Evolutionary conservation across 805 yeast species (phyloP).

Genomic region (Osmozyma mogii): DNA sequence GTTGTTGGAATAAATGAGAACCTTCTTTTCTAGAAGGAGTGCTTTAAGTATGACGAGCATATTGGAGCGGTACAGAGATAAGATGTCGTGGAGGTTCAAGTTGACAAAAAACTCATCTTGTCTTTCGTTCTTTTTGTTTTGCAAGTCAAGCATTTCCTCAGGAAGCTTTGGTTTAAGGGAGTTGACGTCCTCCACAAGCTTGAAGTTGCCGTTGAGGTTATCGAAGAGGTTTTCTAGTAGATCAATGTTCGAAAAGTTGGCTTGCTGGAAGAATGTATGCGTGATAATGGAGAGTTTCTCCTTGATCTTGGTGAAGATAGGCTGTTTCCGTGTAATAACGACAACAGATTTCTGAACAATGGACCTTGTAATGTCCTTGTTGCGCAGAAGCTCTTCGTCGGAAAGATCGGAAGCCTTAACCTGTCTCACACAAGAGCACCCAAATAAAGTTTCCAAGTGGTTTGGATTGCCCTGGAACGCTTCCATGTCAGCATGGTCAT

Average conservation of each 20-base stretch:
- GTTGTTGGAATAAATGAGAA: conserved; percentile 66
- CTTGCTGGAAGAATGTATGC: conserved; percentile 75
- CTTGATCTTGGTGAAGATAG: conserved; percentile 79
- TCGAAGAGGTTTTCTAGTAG: conserved; percentile 65
- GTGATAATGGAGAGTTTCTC: conserved; percentile 90
- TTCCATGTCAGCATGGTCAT: conserved; percentile 28
- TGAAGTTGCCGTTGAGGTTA: conserved; percentile 40
- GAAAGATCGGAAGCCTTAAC: conserved; percentile 54
- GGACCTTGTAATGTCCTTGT: conserved; percentile 69
- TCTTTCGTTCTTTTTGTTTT: conserved; percentile 14
- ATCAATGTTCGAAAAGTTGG: conserved; percentile 61
- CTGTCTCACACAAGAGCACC: conserved; percentile 89
- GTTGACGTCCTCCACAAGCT: conserved; percentile 16
- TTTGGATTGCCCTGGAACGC: conserved; percentile 31
- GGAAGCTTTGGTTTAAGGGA: not conserved
- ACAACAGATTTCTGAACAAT: conserved; percentile 89
- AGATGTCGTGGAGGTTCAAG: conserved; percentile 57
- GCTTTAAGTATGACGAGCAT: conserved; percentile 68
- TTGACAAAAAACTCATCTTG: conserved; percentile 50
- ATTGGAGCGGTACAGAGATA: conserved; percentile 50
- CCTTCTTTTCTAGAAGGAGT: conserved; percentile 62
- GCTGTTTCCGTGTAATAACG: conserved; percentile 67
- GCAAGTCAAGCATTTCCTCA: conserved; percentile 5
- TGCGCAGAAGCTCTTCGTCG: conserved; percentile 33
- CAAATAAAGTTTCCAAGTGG: conserved; percentile 67